Conservation (phyloP, 441 rosid genomes). For the Oxalis stricta region DNA sequence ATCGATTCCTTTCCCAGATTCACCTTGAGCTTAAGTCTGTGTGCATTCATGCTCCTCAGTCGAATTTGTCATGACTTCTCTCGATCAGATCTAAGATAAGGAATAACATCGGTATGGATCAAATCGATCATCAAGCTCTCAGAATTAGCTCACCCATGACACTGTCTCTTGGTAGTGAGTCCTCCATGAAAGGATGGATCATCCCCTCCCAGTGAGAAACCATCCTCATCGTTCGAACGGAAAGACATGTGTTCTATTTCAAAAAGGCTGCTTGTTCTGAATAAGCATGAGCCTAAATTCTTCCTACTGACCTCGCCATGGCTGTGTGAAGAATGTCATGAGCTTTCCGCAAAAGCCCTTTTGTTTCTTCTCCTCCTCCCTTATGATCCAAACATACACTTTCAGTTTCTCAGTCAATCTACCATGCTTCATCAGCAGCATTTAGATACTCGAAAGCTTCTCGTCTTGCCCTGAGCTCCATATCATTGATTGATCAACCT, state of each 20-base stretch:
- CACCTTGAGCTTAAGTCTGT: constrained; percentile 50
- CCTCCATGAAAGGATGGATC: constrained; percentile 59
- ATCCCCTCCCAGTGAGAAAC: constrained; percentile 39
- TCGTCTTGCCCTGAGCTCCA: constrained; percentile 58
- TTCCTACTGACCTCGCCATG: constrained; percentile 83
- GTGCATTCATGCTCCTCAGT: constrained; percentile 63
- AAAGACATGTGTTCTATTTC: constrained; percentile 61
- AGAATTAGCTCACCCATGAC: constrained; percentile 39
- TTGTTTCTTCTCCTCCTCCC: constrained; percentile 24
- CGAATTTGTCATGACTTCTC: constrained; percentile 48
- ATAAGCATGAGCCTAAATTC: constrained; percentile 70
- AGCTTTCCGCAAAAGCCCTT: constrained; percentile 33
- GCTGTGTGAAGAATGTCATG: constrained; percentile 71
- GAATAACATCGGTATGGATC: constrained; percentile 47
- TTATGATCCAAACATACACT: constrained; percentile 11
- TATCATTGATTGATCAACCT: constrained; percentile 59
- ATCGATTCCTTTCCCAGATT: constrained; percentile 49
- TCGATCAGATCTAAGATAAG: constrained; percentile 59
- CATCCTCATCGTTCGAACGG: constrained; percentile 50
- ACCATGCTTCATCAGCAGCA: constrained; percentile 41
- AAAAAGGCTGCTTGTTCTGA: constrained; percentile 44
- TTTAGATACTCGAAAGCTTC: constrained; percentile 37
- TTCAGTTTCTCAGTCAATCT: constrained; percentile 36
- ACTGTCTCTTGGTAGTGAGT: constrained; percentile 36
- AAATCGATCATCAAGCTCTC: constrained; percentile 48